Conservation (phyloP, 331 rosid species). For the Phaseolus coccineus region DNA sequence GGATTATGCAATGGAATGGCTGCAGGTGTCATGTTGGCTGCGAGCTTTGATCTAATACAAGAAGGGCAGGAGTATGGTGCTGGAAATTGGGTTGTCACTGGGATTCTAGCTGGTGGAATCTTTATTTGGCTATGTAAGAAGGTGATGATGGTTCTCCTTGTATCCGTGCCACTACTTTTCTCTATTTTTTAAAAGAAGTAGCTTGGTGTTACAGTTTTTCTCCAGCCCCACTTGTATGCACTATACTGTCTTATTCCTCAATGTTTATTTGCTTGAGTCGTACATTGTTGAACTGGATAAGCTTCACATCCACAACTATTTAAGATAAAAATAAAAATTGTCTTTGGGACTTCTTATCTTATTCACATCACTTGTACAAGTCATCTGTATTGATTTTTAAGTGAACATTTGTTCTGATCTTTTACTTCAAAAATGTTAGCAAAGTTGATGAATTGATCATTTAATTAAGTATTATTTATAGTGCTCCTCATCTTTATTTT, state of each 20-base stretch:
- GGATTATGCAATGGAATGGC: constrained; percentile 99
- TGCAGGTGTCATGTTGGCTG: constrained; percentile 99
- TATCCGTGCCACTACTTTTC: constrained; percentile 17
- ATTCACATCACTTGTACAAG: constrained; percentile 2
- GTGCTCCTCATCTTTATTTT: not conserved
- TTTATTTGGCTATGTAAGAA: constrained; percentile 94
- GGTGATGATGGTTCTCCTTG: constrained; percentile 57
- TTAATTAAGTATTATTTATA: constrained; percentile 11
- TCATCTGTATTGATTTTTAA: not conserved
- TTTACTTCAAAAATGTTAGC: not conserved
- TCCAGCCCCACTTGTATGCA: constrained; percentile 15
- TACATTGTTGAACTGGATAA: constrained; percentile 11
- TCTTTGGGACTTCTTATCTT: not conserved
- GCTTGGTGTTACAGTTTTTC: not conserved
- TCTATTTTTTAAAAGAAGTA: not conserved
- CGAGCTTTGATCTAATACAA: constrained; percentile 92
- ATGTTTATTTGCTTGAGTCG: not conserved
- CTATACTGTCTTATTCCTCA: constrained; percentile 3
- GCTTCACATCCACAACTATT: not conserved
- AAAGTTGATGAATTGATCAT: constrained; percentile 19
- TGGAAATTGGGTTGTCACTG: constrained; percentile 93
- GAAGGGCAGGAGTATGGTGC: constrained; percentile 94
- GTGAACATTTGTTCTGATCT: not conserved
- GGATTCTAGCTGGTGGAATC: constrained; percentile 88
- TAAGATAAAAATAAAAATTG: not conserved